Evolutionary conservation across 768 basidiomycete genomes (phyloP).

Genomic region (Kwoniella sp.): DNA sequence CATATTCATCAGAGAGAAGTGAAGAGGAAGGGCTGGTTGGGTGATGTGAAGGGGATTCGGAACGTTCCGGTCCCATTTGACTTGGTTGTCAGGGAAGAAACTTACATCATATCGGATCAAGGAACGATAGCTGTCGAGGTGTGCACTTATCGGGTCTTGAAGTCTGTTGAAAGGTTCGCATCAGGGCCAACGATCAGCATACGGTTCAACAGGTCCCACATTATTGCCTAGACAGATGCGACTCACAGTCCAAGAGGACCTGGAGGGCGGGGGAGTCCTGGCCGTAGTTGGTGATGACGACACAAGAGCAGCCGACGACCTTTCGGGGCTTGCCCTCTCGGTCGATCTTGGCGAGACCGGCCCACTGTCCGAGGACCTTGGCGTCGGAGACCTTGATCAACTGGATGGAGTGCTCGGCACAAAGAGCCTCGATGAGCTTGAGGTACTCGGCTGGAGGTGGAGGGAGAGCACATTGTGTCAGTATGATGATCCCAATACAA

Average conservation of each 20-base stretch:
- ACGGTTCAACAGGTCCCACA: constrained; percentile 57
- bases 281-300: constrained; percentile 98
- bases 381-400: constrained; percentile 98
- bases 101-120: constrained; percentile 7
- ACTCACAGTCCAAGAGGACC: constrained; percentile 61
- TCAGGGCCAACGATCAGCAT: constrained; percentile 68
- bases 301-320: constrained; percentile 65
- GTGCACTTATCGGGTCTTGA: constrained; percentile 79
- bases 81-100: constrained; percentile 1
- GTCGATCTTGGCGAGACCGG: constrained; percentile 99
- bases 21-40: constrained; percentile 1
- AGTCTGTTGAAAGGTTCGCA: constrained; percentile 60
- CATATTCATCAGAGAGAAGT: constrained; percentile 50
- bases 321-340: constrained; percentile 97
- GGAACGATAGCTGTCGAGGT: constrained; percentile 4
- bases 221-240: neutral
- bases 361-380: constrained; percentile 97
- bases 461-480: neutral
- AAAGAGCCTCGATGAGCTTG: constrained; percentile 99
- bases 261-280: constrained; percentile 91
- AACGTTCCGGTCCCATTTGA: too few species aligned
- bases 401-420: constrained; percentile 99
- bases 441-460: constrained; percentile 78
- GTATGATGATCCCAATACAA: neutral
- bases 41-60: neutral